Conservation (phyloP, 306 rosid genomes). For the Quercus suber region DNA sequence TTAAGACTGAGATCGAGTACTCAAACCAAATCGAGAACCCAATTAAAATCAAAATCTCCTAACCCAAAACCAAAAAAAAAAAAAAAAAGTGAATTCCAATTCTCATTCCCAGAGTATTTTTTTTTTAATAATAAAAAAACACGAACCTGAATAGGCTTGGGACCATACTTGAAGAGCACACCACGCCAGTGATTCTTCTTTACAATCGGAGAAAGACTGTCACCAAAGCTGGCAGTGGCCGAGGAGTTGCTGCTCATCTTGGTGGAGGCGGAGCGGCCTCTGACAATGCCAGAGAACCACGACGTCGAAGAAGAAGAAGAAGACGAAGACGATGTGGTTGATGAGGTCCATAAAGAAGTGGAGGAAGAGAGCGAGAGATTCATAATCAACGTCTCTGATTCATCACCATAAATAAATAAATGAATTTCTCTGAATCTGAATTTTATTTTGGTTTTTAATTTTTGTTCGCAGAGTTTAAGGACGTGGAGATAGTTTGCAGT, state of each 20-base stretch:
- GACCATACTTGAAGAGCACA: constrained; percentile 86
- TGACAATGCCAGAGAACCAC: constrained; percentile 88
- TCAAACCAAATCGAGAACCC: not conserved
- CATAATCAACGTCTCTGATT: constrained; percentile 40
- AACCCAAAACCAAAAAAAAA: not conserved
- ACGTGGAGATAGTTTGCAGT: too few species aligned
- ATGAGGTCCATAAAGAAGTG: constrained; percentile 13
- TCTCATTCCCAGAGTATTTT: not conserved
- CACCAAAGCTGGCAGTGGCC: constrained; percentile 24
- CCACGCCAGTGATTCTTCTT: constrained; percentile 85
- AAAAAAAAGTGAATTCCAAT: not conserved
- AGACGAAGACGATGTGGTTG: constrained; percentile 15
- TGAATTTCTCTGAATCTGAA: too few species aligned
- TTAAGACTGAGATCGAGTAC: not conserved
- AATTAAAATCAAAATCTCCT: not conserved
- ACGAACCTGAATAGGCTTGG: constrained; percentile 85
- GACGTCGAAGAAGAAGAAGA: constrained; percentile 40
- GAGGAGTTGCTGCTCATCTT: too few species aligned
- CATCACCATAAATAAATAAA: too few species aligned
- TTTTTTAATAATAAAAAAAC: not conserved
- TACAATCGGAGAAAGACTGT: constrained; percentile 44
- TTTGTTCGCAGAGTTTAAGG: too few species aligned
- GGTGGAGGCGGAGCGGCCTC: constrained; percentile 62
- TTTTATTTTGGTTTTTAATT: too few species aligned
- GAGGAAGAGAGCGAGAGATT: constrained; percentile 50